Evolutionary conservation across 371 early-diverging fungal genomes (phyloP), one percentile per base, ranked within the genome.

Genomic region (Smittium mucronatum): DNA sequence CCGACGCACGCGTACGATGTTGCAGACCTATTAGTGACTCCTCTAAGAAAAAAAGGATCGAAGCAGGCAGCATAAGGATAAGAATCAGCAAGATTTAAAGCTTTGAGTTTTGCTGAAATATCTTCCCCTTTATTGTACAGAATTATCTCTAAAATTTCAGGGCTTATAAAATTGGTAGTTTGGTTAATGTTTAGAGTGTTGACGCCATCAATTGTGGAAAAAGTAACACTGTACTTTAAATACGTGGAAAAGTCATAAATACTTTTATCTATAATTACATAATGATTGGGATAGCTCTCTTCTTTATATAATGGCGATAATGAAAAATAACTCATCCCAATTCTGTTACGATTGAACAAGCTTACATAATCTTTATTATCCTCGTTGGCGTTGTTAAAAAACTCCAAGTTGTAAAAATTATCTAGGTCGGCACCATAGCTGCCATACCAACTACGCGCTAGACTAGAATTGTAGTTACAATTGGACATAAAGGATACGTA

Each of bases 1-100:
- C 75, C 74, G 33, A 73, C 74, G 31, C 78, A 77, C 31, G 78
- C 76, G 67, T 76, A 74, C 34, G 75, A 71, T 57, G 77, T 71
- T 64, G 71, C 68, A 8, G 76, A 71, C 2, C 71, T 57, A 57
- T 64, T 32, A 0, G 70, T 74, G 15, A 73, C 73, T 57, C 78
- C 78, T 28, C 75, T 73, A 47, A 74, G 31, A 36, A 77, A 76
- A 68, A 77, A 67, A 32, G 25, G 5, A 5, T 61, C 26, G 33
- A 61, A 26, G 31, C 33, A 30, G n/a, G 31, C n/a, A n/a, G 29
- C n/a, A n/a, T 11, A 5, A 30, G 31, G 16, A 61, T 11, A 28
- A 33, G 29, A 28, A 11, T 5, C 2, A 33, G 16, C 32, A 2
- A 26, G 11, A 5, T 15, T 30, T 5, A 2, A 21, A 26, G 34